These are phyloP conservation scores for Aspergillus proliferans DNA, from an alignment of 2,329 filamentous ascomycete genomes.

Conservation along the genomic window DNA sequence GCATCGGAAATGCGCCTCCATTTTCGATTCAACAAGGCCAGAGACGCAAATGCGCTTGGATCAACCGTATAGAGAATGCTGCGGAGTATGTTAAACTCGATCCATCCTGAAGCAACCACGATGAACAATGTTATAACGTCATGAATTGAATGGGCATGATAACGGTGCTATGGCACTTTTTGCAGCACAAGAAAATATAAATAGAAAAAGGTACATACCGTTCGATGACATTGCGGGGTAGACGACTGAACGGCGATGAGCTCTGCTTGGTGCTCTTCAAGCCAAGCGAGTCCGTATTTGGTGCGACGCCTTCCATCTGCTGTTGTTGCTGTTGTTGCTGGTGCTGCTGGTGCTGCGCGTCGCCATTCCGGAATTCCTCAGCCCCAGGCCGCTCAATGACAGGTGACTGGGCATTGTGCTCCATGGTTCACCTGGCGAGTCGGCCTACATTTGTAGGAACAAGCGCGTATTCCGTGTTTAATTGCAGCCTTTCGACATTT, in stretches of 20 bases:
- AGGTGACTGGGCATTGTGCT: slow-evolving; percentile 17
- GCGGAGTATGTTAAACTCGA: slow-evolving; percentile 15
- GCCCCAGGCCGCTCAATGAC: slow-evolving; percentile 10
- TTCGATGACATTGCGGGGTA: slow-evolving; percentile 24
- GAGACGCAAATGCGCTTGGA: slow-evolving; percentile 43
- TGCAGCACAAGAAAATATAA: neutral
- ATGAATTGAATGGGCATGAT: slow-evolving; percentile 2
- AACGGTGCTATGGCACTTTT: neutral
- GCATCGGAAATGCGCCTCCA: slow-evolving; percentile 41
- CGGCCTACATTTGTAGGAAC: slow-evolving; percentile 12
- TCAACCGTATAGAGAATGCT: slow-evolving; percentile 45
- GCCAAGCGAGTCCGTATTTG: slow-evolving; percentile 1
- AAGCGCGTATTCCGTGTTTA: slow-evolving; percentile 12
- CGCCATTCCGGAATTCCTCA: slow-evolving; percentile 2
- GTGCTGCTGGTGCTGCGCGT: neutral
- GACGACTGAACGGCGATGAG: slow-evolving; percentile 15
- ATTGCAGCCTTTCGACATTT: slow-evolving; percentile 8
- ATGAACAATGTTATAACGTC: neutral
- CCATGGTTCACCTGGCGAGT: slow-evolving; percentile 13
- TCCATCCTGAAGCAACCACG: neutral
- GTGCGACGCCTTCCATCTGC: neutral
- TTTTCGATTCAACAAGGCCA: slow-evolving; percentile 39
- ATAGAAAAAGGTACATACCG: slow-evolving; percentile 18
- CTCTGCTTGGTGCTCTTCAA: slow-evolving; percentile 4
- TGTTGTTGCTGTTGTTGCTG: neutral